These are phyloP conservation scores for Cladochytrium replicatum DNA, from an alignment of 192 early-diverging fungal species.

Conservation along the genomic window DNA sequence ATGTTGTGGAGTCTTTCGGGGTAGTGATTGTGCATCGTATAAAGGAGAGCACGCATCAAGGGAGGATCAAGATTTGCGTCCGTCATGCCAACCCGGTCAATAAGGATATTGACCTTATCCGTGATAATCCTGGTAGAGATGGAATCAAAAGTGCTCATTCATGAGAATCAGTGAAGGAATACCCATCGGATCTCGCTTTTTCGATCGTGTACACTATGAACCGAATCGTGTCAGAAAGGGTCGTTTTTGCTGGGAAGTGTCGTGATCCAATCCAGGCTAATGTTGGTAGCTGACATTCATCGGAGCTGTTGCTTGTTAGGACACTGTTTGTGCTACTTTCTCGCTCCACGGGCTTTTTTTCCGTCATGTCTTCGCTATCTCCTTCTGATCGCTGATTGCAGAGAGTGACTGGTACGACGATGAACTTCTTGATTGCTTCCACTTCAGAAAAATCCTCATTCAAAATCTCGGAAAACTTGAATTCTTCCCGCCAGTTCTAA, in stretches of 20 bases:
- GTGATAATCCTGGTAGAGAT: too few species aligned
- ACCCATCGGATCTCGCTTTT: slow-evolving; percentile 7
- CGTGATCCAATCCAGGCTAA: slow-evolving; percentile 7
- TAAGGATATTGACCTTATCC: slow-evolving; percentile 9
- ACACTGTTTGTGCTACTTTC: background rate
- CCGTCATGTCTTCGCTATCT: background rate
- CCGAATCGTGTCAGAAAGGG: slow-evolving; percentile 3
- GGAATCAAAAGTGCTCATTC: too few species aligned
- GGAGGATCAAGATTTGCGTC: slow-evolving; percentile 17
- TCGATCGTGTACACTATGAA: slow-evolving; percentile 20
- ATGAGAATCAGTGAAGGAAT: too few species aligned
- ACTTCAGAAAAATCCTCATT: slow-evolving; percentile 21
- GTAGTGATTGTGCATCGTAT: slow-evolving; percentile 12
- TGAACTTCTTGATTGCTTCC: slow-evolving; percentile 16
- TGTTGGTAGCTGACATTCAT: slow-evolving; percentile 1
- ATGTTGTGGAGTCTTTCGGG: slow-evolving; percentile 15
- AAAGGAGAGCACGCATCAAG: slow-evolving; percentile 14
- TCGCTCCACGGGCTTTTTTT: slow-evolving; percentile 9
- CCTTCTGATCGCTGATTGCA: background rate
- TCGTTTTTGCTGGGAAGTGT: background rate
- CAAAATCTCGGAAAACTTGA: slow-evolving; percentile 9
- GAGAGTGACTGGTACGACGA: slow-evolving; percentile 7
- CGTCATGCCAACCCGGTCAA: slow-evolving; percentile 17
- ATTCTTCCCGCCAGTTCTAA: slow-evolving; percentile 12
- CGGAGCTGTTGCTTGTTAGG: background rate